phyloP scores from a whole-genome alignment of 768 basidiomycete genomes.

The Panaeolus papilionaceus region DNA sequence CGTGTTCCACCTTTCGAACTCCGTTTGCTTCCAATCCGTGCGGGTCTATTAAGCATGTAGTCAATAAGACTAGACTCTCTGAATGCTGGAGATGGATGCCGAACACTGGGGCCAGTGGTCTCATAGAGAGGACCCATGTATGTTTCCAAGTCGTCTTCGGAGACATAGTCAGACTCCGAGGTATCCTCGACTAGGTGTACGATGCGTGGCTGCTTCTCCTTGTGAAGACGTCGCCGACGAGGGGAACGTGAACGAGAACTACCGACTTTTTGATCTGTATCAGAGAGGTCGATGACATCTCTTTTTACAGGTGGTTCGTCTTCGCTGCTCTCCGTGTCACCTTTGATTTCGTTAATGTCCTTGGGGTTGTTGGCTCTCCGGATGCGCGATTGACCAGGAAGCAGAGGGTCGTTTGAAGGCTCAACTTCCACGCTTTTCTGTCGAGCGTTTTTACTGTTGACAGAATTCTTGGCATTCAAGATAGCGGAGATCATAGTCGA shows the following conservation, averaged over 20 bases:
- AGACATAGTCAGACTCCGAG: slow-evolving; percentile 22
- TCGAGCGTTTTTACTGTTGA: slow-evolving; percentile 23
- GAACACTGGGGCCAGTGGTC: background rate
- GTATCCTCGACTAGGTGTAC: slow-evolving; percentile 16
- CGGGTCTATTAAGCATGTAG: slow-evolving; percentile 65
- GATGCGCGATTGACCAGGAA: slow-evolving; percentile 58
- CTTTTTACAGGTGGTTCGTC: slow-evolving; percentile 33
- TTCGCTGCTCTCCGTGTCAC: slow-evolving; percentile 64
- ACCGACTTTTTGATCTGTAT: slow-evolving; percentile 29
- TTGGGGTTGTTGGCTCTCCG: slow-evolving; percentile 40
- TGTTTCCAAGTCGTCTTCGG: slow-evolving; percentile 23
- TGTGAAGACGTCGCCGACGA: slow-evolving; percentile 14
- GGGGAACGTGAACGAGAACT: slow-evolving; percentile 24
- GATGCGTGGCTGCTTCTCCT: background rate
- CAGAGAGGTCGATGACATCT: slow-evolving; percentile 21
- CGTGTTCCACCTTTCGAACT: slow-evolving; percentile 3
- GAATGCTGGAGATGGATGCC: slow-evolving; percentile 28
- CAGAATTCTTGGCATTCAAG: slow-evolving; percentile 21
- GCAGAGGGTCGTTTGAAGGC: slow-evolving; percentile 38
- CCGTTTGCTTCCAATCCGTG: slow-evolving; percentile 28
- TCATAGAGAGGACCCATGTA: slow-evolving; percentile 18
- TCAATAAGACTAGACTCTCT: slow-evolving; percentile 65
- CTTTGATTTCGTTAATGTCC: slow-evolving; percentile 51
- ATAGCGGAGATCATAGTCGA: background rate
- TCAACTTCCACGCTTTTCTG: slow-evolving; percentile 17